Base-by-base conservation (phyloP, 805 yeast genomes). In the Nakazawaea holstii region DNA sequence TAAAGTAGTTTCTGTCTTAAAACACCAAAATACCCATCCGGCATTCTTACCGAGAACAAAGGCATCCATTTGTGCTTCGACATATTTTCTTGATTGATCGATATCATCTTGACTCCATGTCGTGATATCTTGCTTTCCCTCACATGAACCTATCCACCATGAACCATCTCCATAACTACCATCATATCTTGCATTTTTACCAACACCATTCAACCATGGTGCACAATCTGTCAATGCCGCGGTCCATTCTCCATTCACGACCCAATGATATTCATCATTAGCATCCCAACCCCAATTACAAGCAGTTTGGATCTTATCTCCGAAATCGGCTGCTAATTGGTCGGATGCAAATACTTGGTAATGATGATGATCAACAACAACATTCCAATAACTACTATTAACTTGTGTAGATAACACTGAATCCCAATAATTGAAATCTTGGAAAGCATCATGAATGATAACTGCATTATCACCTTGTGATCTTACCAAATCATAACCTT, bases 281-380 rank as follows among this genome's bases (percentile, higher is more conserved):
- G 75, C 60, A 44, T 65, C 63, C 14, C 56, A 42, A 37, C 82
- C 85, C 66, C 72, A 74, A 6, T 52, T 47, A 60, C 85, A 78
- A 2, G 83, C 80, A 36, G 67, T 59, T 30, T 61, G 55, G 41
- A 92, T 58, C 58, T 87, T 95, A 36, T 79, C 77, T 50, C 81
- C 86, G 46, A 87, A 71, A 46, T 66, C 46, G 54, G 79, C 68
- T 39, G 67, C 55, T 48, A 89, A 70, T 66, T 84, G 83, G 29
- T 69, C 77, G n/a, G 72, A 61, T 39, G 79, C 71, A 65, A 91
- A 91, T n/a, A 87, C 94, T 69, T 88, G 95, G 70, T 91, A 91
- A 61, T 85, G 84, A 67, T 91, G 97, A 67, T 88, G 96, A 64
- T 91, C 97, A 31, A 90, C 65, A 15, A 87, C 80, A 45, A 87